Percentiles rank a stretch among this genome's conserved stretches.
Conservation (phyloP, 441 rosid genomes). For the Jatropha podagrica region DNA sequence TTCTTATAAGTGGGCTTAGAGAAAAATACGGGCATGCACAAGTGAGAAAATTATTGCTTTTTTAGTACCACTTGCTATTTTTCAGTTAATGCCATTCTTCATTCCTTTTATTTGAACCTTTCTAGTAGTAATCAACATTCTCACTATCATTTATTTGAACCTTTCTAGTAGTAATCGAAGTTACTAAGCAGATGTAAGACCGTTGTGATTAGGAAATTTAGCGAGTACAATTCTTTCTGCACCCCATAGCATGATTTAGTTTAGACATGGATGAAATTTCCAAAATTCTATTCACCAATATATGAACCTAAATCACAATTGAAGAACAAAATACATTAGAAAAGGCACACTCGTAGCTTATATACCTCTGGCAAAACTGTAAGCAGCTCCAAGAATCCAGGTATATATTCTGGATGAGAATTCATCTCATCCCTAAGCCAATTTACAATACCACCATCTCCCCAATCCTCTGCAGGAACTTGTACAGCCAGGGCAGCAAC, state of each 20-base stretch:
- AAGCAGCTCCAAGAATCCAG: constrained; percentile 97
- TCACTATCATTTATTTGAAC: not conserved
- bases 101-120: not conserved
- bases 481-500: constrained; percentile 99
- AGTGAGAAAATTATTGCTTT: constrained; percentile 14
- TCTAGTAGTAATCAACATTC: not conserved
- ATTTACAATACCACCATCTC: constrained; percentile 87
- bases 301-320: not conserved
- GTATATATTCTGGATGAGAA: constrained; percentile 84
- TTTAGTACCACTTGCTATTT: constrained; percentile 1
- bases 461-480: constrained; percentile 95
- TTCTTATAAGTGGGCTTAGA: constrained; percentile 9
- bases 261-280: not conserved
- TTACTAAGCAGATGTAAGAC: not conserved
- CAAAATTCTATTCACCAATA: not conserved
- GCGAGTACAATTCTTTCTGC: not conserved
- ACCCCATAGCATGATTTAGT: not conserved
- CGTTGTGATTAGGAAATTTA: not conserved
- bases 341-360: constrained; percentile 8
- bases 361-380: constrained; percentile 96
- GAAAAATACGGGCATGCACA: constrained; percentile 13
- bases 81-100: constrained; percentile 4
- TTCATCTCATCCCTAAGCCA: constrained; percentile 98
- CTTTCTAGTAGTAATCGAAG: not conserved
- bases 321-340: constrained; percentile 9